Percentiles rank a stretch among this genome's conserved stretches.
These are phyloP conservation scores for Peronospora farinosa DNA, from an alignment of 352 stramenopile genomes.

Conservation along the genomic window DNA sequence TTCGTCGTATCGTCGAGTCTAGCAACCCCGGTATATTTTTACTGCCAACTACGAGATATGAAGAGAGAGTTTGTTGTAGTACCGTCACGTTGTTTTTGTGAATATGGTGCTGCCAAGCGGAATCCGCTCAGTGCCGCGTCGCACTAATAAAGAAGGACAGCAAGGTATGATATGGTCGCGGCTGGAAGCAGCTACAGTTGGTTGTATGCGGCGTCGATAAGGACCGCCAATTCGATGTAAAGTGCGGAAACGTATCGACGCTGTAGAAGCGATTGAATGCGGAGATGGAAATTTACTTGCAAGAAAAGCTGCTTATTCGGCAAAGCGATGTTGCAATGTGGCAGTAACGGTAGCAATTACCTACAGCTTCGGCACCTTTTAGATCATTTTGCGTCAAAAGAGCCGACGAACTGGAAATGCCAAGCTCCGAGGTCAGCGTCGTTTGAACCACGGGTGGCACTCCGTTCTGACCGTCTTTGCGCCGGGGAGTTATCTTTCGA, in stretches of 20 bases:
- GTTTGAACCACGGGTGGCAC: too few species aligned
- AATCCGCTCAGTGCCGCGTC: constrained; percentile 71
- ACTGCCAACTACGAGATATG: constrained; percentile 70
- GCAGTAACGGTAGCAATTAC: too few species aligned
- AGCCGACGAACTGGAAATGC: too few species aligned
- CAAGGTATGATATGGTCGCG: constrained; percentile 58
- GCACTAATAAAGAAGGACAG: constrained; percentile 62
- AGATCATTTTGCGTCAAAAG: too few species aligned
- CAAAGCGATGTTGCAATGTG: constrained; percentile 44
- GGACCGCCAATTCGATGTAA: constrained; percentile 18
- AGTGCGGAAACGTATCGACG: constrained; percentile 19
- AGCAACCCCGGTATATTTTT: constrained; percentile 44
- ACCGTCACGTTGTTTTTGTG: constrained; percentile 56
- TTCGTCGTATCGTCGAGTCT: constrained; percentile 48
- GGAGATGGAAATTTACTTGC: constrained; percentile 26
- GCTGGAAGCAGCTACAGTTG: constrained; percentile 65
- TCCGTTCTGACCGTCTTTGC: too few species aligned
- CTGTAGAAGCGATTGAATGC: constrained; percentile 44
- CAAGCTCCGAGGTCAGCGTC: too few species aligned
- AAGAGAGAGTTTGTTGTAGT: constrained; percentile 75
- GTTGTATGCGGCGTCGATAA: constrained; percentile 40
- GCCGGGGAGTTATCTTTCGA: too few species aligned
- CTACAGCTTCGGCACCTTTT: too few species aligned
- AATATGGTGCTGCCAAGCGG: constrained; percentile 61
- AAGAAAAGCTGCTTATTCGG: constrained; percentile 55